Conservation (phyloP, 129 eudicot genomes). For the Erigeron canadensis region DNA sequence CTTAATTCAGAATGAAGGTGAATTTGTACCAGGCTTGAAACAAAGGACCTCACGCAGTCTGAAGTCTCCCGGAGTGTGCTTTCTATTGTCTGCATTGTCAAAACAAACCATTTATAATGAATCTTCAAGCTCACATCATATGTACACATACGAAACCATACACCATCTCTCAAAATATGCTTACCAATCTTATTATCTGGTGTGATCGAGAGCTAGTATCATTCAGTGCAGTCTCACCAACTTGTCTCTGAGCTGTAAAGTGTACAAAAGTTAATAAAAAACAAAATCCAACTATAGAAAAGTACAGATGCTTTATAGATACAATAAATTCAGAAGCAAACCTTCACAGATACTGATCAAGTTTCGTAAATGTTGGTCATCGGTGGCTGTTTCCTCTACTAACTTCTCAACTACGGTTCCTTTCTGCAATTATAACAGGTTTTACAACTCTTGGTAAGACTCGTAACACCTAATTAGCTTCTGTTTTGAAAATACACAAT, state of each 20-base stretch:
- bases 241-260: slow-evolving; percentile 93
- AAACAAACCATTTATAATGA: slow-evolving; percentile 8
- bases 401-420: slow-evolving; percentile 95
- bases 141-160: slow-evolving; percentile 2
- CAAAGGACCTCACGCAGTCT: slow-evolving; percentile 85
- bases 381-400: slow-evolving; percentile 85
- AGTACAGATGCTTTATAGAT: not conserved
- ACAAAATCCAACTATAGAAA: not conserved
- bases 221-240: slow-evolving; percentile 96
- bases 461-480: too few species aligned
- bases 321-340: slow-evolving; percentile 25
- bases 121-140: not conserved
- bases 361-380: slow-evolving; percentile 73
- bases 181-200: slow-evolving; percentile 96
- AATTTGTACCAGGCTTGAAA: slow-evolving; percentile 81
- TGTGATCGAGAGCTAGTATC: slow-evolving; percentile 96
- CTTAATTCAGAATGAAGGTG: not conserved
- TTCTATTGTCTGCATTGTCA: slow-evolving; percentile 81
- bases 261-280: slow-evolving; percentile 11
- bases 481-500: not conserved
- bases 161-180: slow-evolving; percentile 13
- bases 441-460: too few species aligned
- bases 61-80: slow-evolving; percentile 90
- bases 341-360: slow-evolving; percentile 57
- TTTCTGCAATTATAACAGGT: slow-evolving; percentile 57